Evolutionary conservation across 2,329 filamentous ascomycete genomes (phyloP).

Genomic region (Cladosporium sp.): DNA sequence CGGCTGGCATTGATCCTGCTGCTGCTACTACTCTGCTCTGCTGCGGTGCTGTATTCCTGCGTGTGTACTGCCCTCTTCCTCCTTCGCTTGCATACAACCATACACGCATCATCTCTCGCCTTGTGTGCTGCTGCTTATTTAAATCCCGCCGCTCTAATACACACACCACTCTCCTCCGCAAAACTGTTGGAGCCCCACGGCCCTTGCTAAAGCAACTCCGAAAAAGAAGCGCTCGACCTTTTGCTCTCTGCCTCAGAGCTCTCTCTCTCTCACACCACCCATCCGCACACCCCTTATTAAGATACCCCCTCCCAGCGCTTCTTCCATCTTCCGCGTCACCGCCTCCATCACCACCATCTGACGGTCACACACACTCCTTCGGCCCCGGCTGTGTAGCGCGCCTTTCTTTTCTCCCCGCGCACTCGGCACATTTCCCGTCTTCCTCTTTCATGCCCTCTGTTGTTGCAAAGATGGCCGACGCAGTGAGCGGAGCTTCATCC

Average conservation of each 20-base stretch:
- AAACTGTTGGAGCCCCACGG: slow-evolving; percentile 9
- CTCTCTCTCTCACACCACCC: background rate
- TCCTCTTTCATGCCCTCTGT: slow-evolving; percentile 32
- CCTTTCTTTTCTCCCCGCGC: slow-evolving; percentile 17
- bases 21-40: background rate
- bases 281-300: slow-evolving; percentile 9
- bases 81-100: background rate
- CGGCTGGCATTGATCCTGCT: slow-evolving; percentile 1
- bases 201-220: slow-evolving; percentile 9
- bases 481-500: slow-evolving; percentile 40
- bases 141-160: slow-evolving; percentile 9
- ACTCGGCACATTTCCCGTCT: slow-evolving; percentile 20
- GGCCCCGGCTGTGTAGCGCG: slow-evolving; percentile 1
- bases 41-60: slow-evolving; percentile 1
- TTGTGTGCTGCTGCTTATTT: background rate
- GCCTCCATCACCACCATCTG: background rate
- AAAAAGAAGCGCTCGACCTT: slow-evolving; percentile 11
- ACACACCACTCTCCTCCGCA: slow-evolving; percentile 6
- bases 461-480: slow-evolving; percentile 39
- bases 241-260: background rate
- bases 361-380: slow-evolving; percentile 8
- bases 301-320: slow-evolving; percentile 11
- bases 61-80: background rate
- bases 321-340: slow-evolving; percentile 4
- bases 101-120: background rate